Conservation (phyloP, 1,284 basidiomycete species). For the Papiliotrema fonsecae region DNA sequence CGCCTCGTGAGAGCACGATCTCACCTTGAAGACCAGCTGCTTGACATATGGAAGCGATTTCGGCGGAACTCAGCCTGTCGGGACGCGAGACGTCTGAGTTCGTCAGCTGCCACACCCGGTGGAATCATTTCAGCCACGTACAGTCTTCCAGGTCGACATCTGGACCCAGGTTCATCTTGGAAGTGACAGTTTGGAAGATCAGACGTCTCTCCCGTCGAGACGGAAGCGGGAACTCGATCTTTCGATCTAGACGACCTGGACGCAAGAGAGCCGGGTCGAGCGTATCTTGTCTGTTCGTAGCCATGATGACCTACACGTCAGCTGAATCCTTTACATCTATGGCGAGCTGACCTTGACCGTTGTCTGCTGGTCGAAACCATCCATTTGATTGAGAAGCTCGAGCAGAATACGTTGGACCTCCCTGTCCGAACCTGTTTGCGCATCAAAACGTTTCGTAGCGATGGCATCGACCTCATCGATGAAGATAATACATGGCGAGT, state of each 20-base stretch:
- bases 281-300: constrained; percentile 93
- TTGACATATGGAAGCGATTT: constrained; percentile 94
- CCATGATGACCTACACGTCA: constrained; percentile 85
- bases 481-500: constrained; percentile 97
- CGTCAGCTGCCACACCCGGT: constrained; percentile 7
- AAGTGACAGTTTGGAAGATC: constrained; percentile 96
- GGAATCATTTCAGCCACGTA: constrained; percentile 50
- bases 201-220: constrained; percentile 92
- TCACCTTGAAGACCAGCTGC: constrained; percentile 93
- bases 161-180: constrained; percentile 96
- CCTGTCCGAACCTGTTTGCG: constrained; percentile 97
- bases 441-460: constrained; percentile 99
- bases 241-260: constrained; percentile 94
- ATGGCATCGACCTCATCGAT: constrained; percentile 99
- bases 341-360: constrained; percentile 81
- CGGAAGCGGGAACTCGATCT: constrained; percentile 97
- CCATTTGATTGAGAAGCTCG: constrained; percentile 99
- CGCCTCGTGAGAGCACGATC: constrained; percentile 9
- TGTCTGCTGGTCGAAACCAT: constrained; percentile 98
- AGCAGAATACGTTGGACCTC: constrained; percentile 98
- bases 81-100: constrained; percentile 85
- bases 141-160: constrained; percentile 99
- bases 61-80: constrained; percentile 90
- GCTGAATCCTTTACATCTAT: neutral
- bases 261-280: constrained; percentile 94